A percentile compares a stretch with the other conserved stretches of the same genome.
Evolutionary conservation across 179 eudicot species (phyloP).

Genomic region (Spinacia oleracea): DNA sequence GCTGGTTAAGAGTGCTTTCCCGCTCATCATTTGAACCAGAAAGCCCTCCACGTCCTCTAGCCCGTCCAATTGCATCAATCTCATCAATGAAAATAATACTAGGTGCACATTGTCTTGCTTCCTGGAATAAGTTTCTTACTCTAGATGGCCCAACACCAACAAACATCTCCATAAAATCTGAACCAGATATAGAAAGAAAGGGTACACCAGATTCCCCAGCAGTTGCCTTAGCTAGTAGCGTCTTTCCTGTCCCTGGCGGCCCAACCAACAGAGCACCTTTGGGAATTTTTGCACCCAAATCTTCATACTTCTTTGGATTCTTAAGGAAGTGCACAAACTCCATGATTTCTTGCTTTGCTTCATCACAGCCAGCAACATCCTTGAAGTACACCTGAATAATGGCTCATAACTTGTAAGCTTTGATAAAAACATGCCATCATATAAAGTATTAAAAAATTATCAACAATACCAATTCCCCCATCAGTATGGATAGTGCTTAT

Average conservation of each 20-base stretch:
- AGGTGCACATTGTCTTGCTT: constrained; percentile 81
- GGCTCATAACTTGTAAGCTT: not conserved
- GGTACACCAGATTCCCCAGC: constrained; percentile 93
- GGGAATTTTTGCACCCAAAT: constrained; percentile 72
- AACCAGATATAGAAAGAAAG: constrained; percentile 70
- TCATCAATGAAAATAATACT: constrained; percentile 84
- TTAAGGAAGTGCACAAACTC: constrained; percentile 78
- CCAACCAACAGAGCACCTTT: constrained; percentile 82
- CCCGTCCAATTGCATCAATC: constrained; percentile 85
- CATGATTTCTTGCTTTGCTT: constrained; percentile 73
- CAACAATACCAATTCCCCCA: not conserved
- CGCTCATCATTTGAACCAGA: constrained; percentile 78
- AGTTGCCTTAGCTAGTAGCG: constrained; percentile 82
- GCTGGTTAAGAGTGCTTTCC: constrained; percentile 80
- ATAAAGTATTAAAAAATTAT: not conserved
- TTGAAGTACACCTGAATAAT: constrained; percentile 51
- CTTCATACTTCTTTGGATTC: constrained; percentile 70
- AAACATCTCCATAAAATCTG: constrained; percentile 88
- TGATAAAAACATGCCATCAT: not conserved
- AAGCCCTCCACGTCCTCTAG: constrained; percentile 79
- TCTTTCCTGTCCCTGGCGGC: constrained; percentile 90
- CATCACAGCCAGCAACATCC: constrained; percentile 76
- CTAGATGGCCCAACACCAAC: constrained; percentile 92
- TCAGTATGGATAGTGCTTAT: not conserved
- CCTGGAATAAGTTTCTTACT: constrained; percentile 75